Base-by-base conservation (phyloP, 2,329 filamentous ascomycete genomes). In the Didymella glomerata region DNA sequence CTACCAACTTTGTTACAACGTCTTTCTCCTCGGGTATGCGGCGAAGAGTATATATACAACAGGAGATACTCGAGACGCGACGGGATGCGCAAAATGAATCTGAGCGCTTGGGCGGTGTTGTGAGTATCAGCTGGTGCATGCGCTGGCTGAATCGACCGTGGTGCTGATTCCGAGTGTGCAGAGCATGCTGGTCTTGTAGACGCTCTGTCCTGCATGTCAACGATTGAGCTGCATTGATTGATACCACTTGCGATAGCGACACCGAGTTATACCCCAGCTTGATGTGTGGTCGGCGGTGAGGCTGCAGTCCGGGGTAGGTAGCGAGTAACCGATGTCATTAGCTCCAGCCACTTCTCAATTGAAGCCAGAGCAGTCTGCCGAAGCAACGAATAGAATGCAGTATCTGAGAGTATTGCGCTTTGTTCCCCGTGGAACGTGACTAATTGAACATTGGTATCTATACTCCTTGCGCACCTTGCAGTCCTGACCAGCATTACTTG, bases 11-110 rank as follows among this genome's bases (percentile, higher is more conserved):
- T 36, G 27, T 10, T 38, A 14, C 41, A 45, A 48, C 22, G 24
- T 32, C 32, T 60, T 68, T 72, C 70, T 73, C 70, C 70, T 68
- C 64, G 70, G 70, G 24, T 48, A 51, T 44, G 47, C 62, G 57
- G 63, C 20, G 9, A n/a, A 48, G 25, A 36, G 44, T 28, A 22
- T 63, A 45, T 56, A 65, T 54, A 56, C 44, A 22, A 51, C 47
- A 59, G 56, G 56, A 59, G 56, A 59, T 59, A 41, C 22, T 24
- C 5, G 42, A 40, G 16, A 42, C 38, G 1, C 25, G 8, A 18
- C 7, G n/a, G 9, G 18, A 34, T 6, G 20, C 11, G 11, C 14
- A n/a, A n/a, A 8, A 9, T 22, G 24, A 41, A 32, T 25, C 18
- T 11, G 24, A 22, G 40, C 25, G 11, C 13, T 18, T 30, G 11